Evolutionary conservation across 2,329 filamentous ascomycete species (phyloP), one percentile per base, ranked within the genome.

Genomic region (Bipolaris sorokiniana): DNA sequence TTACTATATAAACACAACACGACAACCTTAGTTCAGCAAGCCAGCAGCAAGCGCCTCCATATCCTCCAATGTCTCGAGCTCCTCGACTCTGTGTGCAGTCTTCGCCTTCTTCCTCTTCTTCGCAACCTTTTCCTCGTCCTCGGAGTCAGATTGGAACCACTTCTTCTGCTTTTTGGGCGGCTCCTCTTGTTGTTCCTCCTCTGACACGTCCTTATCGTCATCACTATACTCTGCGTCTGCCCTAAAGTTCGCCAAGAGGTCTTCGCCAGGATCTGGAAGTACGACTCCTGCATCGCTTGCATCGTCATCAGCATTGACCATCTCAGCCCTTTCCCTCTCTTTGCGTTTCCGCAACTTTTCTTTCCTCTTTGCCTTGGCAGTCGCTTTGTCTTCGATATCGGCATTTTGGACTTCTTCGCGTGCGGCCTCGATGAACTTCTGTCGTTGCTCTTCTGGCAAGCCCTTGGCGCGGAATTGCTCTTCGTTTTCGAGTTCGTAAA

Each of bases 401-500:
- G 89, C 91, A 68, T 86, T 82, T 64, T 83, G 83, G 28, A 96
- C 91, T 62, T 88, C 85, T 66, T 85, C 84, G 10, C 85, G 81
- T 76, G 97, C 94, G 59, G 83, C 83, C 46, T 90, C 88, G 74
- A 98, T 80, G 80, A 97, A 99, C 64, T 84, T 85, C 66, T 84
- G 82, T 45, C 92, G 84, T 76, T 96, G 92, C 47, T 85, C 85
- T 64, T 92, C 90, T 2, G 91, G 90, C 22, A 88, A 81, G 34
- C 94, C 95, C 51, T 88, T 85, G 37, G 85, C 83, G 61, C 82
- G 83, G 83, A 98, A 99, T 63, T 88, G 86, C 0, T 88, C 87
- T 77, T 97, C 92, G 75, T 90, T 86, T 72, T 94, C 89, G 65
- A 99, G 87, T 75, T 96, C 90, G 79, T 98, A 97, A 13, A 96